phyloP scores from a whole-genome alignment of 2,329 filamentous ascomycete genomes.

The Juglanconis sp. region DNA sequence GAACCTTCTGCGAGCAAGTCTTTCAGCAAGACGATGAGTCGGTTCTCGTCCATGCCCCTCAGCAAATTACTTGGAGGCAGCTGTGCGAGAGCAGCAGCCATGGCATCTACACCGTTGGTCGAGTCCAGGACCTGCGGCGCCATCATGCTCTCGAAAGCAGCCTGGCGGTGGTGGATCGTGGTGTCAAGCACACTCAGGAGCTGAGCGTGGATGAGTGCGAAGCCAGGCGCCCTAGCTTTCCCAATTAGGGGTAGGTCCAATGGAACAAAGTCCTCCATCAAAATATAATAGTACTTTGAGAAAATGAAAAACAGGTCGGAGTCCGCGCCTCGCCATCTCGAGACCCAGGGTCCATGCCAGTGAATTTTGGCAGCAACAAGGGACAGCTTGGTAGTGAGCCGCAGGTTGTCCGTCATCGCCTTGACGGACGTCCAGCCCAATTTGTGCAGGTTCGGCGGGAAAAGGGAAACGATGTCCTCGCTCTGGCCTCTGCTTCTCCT shows the following conservation, averaged over 20 bases:
- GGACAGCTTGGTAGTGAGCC: constrained; percentile 62
- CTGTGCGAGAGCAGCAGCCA: constrained; percentile 60
- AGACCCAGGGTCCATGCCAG: constrained; percentile 83
- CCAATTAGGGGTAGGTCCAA: constrained; percentile 48
- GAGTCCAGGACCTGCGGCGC: constrained; percentile 43
- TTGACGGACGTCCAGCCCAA: constrained; percentile 55
- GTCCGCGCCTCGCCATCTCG: constrained; percentile 81
- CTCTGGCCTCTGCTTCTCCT: constrained; percentile 54
- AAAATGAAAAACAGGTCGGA: constrained; percentile 92
- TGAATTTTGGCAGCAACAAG: constrained; percentile 68
- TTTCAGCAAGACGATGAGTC: constrained; percentile 75
- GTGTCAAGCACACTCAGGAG: constrained; percentile 75
- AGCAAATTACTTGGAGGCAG: constrained; percentile 64
- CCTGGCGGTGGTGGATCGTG: constrained; percentile 79
- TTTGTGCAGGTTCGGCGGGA: constrained; percentile 63
- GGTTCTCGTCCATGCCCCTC: constrained; percentile 83
- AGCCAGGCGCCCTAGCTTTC: constrained; percentile 67
- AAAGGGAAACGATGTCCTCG: constrained; percentile 64
- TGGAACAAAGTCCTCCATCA: constrained; percentile 71
- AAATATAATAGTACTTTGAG: constrained; percentile 79
- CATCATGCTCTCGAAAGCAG: constrained; percentile 44
- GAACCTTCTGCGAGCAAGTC: constrained; percentile 64
- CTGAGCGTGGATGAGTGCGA: constrained; percentile 79
- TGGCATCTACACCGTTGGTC: constrained; percentile 59
- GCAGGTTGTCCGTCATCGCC: constrained; percentile 53